A percentile compares a stretch with the other conserved stretches of the same genome.
These are phyloP conservation scores for Talaromyces sp. DNA, from an alignment of 2,329 filamentous ascomycete genomes.

Conservation along the genomic window DNA sequence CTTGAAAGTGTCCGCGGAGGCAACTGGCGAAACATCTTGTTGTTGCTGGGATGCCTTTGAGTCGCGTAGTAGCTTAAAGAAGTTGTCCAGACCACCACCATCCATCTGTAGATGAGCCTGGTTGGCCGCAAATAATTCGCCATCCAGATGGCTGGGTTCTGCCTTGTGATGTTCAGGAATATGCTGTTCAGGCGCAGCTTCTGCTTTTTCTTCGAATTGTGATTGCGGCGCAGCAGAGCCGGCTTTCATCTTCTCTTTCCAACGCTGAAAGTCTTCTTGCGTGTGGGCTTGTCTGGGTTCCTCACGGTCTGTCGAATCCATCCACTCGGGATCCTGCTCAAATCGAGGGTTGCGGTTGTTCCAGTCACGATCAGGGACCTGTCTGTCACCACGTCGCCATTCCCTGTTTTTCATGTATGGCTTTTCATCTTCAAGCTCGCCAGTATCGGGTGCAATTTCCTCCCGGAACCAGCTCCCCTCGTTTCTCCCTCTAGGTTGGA, in stretches of 20 bases:
- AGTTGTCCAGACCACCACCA: constrained; percentile 67
- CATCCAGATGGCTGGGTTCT: constrained; percentile 38
- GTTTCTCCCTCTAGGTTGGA: constrained; percentile 59
- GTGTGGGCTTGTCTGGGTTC: constrained; percentile 62
- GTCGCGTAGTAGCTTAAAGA: constrained; percentile 62
- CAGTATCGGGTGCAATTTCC: constrained; percentile 35
- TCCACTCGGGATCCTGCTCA: constrained; percentile 87
- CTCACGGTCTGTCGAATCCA: constrained; percentile 66
- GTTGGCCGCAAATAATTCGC: constrained; percentile 50
- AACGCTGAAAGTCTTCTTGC: constrained; percentile 87
- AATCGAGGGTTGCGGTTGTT: constrained; percentile 45
- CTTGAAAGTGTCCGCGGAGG: constrained; percentile 35
- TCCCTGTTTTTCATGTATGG: constrained; percentile 58
- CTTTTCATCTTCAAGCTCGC: constrained; percentile 39
- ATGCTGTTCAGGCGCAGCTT: constrained; percentile 23
- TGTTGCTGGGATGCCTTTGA: constrained; percentile 38
- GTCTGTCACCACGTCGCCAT: constrained; percentile 48
- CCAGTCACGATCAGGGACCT: constrained; percentile 51
- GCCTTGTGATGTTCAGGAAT: constrained; percentile 27
- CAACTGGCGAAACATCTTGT: constrained; percentile 30
- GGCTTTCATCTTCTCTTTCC: constrained; percentile 87
- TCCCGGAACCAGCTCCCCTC: constrained; percentile 74
- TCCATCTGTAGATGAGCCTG: constrained; percentile 63
- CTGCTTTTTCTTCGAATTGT: constrained; percentile 42
- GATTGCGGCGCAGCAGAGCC: constrained; percentile 38